Percentiles rank a stretch among this genome's conserved stretches.
phyloP scores from a whole-genome alignment of 306 rosid genomes.

The Vigna hirtella region DNA sequence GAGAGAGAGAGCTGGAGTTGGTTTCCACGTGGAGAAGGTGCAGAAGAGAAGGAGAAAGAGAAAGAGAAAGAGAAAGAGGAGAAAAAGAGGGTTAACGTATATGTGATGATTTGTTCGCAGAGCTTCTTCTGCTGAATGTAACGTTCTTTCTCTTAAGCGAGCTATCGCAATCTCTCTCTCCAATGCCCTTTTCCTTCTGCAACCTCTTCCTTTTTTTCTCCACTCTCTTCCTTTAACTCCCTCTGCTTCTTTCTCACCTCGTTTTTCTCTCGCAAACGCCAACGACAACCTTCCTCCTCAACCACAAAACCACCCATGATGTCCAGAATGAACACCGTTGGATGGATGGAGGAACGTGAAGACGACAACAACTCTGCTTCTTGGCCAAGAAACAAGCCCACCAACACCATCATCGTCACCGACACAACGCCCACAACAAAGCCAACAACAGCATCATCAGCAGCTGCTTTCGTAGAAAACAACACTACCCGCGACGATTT shows the following conservation, averaged over 20 bases:
- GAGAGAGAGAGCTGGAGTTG: too few relatives aligned
- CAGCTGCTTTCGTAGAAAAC: slow-evolving; percentile 1
- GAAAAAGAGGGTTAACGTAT: too few relatives aligned
- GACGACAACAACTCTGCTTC: slow-evolving; percentile 49
- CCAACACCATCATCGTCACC: slow-evolving; percentile 11
- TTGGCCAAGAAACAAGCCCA: slow-evolving; percentile 56
- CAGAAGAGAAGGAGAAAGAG: too few relatives aligned
- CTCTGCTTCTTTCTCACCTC: background rate
- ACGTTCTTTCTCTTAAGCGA: slow-evolving; percentile 33
- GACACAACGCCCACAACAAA: background rate
- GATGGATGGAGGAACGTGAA: slow-evolving; percentile 65
- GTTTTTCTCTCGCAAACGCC: too few relatives aligned
- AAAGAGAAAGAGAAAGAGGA: too few relatives aligned
- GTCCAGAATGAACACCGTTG: slow-evolving; percentile 54
- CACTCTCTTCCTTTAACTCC: slow-evolving; percentile 36
- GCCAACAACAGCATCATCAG: too few relatives aligned
- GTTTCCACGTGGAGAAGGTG: too few relatives aligned
- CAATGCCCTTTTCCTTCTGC: slow-evolving; percentile 52
- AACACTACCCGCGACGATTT: slow-evolving; percentile 43
- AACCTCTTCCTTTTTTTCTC: slow-evolving; percentile 35
- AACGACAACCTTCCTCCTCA: too few relatives aligned
- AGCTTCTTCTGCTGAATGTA: background rate
- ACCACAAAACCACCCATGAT: slow-evolving; percentile 48
- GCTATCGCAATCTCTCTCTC: slow-evolving; percentile 24
- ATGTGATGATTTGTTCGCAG: too few relatives aligned